phyloP scores from a whole-genome alignment of 768 basidiomycete genomes.

The Artomyces pyxidatus region DNA sequence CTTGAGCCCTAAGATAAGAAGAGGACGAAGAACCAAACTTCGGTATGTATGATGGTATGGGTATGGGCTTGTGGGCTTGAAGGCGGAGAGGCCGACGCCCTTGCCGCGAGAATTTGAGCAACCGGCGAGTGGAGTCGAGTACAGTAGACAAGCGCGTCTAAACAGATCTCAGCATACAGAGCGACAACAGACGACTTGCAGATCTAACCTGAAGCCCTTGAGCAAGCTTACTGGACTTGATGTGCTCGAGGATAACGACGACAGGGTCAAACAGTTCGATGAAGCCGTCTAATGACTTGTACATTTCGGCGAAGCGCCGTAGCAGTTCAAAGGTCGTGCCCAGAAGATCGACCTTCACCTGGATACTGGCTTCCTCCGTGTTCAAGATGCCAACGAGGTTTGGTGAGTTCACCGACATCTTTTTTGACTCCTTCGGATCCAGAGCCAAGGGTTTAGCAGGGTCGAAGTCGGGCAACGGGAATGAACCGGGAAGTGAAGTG shows the following conservation, averaged over 20 bases:
- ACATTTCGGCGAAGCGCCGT: conserved; percentile 62
- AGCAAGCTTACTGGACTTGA: conserved; percentile 40
- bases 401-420: conserved; percentile 34
- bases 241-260: conserved; percentile 41
- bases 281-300: conserved; percentile 74
- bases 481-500: conserved; percentile 52
- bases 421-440: conserved; percentile 27
- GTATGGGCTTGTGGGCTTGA: conserved; percentile 93
- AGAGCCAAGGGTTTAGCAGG: conserved; percentile 42
- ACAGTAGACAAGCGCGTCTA: conserved; percentile 6
- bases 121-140: conserved; percentile 28
- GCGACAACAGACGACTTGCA: neutral
- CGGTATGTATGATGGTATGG: conserved; percentile 88
- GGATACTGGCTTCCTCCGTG: conserved; percentile 34
- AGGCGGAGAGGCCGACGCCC: conserved; percentile 72
- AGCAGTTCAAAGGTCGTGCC: conserved; percentile 55
- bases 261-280: conserved; percentile 79
- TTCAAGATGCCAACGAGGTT: conserved; percentile 39
- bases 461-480: conserved; percentile 65
- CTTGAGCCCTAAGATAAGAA: conserved; percentile 68
- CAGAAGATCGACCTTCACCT: conserved; percentile 68
- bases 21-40: conserved; percentile 81
- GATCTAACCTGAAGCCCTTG: conserved; percentile 45
- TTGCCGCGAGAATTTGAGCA: conserved; percentile 67
- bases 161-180: neutral